These are phyloP conservation scores for Mucor circinelloides DNA, from an alignment of 371 early-diverging fungal species.

Conservation along the genomic window DNA sequence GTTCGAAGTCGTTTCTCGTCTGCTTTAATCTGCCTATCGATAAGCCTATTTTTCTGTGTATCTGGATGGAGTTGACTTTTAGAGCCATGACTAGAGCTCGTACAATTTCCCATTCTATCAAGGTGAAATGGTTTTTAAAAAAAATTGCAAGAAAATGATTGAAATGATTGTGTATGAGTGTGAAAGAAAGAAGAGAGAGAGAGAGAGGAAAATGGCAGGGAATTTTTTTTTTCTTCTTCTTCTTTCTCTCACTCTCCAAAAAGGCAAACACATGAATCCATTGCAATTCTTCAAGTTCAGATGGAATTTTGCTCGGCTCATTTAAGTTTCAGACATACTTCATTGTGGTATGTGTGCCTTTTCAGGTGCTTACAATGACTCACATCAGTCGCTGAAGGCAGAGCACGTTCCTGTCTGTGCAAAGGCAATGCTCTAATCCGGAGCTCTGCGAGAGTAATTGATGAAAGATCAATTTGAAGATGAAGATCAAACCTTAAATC, in stretches of 20 bases:
- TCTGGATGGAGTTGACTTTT: slow-evolving; percentile 5
- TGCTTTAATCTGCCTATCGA: slow-evolving; percentile 77
- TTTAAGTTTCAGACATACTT: neutral
- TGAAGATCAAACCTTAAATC: too few species aligned
- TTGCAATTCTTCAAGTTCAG: neutral
- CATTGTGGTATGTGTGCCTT: neutral
- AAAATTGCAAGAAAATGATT: neutral
- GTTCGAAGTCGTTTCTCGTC: slow-evolving; percentile 70
- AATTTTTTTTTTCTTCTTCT: neutral
- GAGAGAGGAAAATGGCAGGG: neutral
- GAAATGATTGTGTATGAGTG: neutral
- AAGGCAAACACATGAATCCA: neutral
- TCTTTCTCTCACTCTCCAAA: neutral
- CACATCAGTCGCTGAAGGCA: neutral
- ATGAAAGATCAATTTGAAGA: too few species aligned
- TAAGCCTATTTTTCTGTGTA: slow-evolving; percentile 61
- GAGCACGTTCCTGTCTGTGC: neutral
- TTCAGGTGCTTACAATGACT: neutral
- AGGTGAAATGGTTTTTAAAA: neutral
- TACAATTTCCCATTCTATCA: slow-evolving; percentile 29
- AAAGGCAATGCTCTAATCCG: too few species aligned
- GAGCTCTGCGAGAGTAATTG: too few species aligned
- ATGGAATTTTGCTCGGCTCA: neutral
- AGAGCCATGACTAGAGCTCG: neutral
- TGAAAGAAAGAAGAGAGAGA: neutral